Base-by-base conservation (phyloP, 2,329 filamentous ascomycete genomes). In the Fusarium ambrosium region DNA sequence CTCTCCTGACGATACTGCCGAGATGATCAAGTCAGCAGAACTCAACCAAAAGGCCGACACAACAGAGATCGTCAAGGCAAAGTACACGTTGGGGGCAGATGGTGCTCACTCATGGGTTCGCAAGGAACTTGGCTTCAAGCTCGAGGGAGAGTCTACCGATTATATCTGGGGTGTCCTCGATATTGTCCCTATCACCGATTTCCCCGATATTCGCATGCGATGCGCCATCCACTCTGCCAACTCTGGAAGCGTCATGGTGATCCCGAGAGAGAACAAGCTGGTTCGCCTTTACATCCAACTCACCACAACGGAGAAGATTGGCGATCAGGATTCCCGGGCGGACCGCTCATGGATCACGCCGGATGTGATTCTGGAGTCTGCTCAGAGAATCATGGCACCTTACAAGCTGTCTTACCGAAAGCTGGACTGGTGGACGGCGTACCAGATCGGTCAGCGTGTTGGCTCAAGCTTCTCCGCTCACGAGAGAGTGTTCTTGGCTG, bases 401-500 rank as follows among this genome's bases (percentile, higher is more conserved):
- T 92, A 90, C 66, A 80, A 72, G 9, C 77, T 88, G 1, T 79
- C 82, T 1, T 82, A 92, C 56, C 66, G 70, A 0, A 59, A 70
- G 5, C 55, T 73, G 0, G 73, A 71, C 6, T 80, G 79, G 79
- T 80, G 75, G 77, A 77, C 80, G 0, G 77, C 80, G 6, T 82
- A 92, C 62, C 89, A 93, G 70, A 92, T 94, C 55, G 91, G 91
- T 0, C 92, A 93, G 78, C 86, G 92, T 0, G 61, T 78, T 1
- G 68, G 73, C 0, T 71, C 78, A 0, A 70, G 66, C 2, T 79
- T 79, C 7, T 87, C 93, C 0, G 85, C 85, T 8, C 81, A 85
- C 14, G 86, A 88, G 27, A 87, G 91, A 5, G 85, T 95, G 10
- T 95, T 95, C 77, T 84, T 94, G 4, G 91, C 91, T 0, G 92